phyloP scores from a whole-genome alignment of 176 grass and related monocot species.

The Oryza brachyantha region DNA sequence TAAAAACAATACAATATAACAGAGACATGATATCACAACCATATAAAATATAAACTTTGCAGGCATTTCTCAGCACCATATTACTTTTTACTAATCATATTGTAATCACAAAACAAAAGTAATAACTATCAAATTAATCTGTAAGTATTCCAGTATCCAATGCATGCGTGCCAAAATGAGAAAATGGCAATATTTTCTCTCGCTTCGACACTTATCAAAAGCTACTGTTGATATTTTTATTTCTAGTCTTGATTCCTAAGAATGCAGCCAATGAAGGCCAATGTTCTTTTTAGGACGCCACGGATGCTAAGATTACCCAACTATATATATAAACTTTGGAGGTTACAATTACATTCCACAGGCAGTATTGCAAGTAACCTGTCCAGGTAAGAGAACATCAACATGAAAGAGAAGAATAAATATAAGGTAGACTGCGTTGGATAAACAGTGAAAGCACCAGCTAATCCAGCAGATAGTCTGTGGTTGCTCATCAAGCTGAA shows the following conservation, averaged over 20 bases:
- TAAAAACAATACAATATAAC: not conserved
- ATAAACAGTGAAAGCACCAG: not conserved
- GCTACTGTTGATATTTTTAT: not conserved
- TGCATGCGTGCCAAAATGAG: not conserved
- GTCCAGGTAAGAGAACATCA: not conserved
- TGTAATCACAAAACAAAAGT: not conserved
- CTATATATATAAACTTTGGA: not conserved
- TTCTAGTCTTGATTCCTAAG: not conserved
- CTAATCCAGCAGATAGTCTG: not conserved
- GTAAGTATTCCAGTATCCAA: not conserved
- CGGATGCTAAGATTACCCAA: not conserved
- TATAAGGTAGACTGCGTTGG: not conserved
- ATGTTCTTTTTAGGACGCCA: not conserved
- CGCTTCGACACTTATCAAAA: not conserved
- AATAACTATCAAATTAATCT: not conserved
- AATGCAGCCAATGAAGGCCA: not conserved
- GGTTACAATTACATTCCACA: not conserved
- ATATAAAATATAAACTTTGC: not conserved
- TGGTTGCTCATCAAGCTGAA: not conserved
- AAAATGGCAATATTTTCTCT: not conserved
- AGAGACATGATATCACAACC: not conserved
- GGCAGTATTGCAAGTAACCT: not conserved
- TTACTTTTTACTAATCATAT: slow-evolving; percentile 10
- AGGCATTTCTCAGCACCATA: not conserved
- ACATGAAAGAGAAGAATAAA: not conserved